Percentiles rank a stretch among this genome's conserved stretches.
These are phyloP conservation scores for Kluyveromyces aestuarii DNA, from an alignment of 805 yeast genomes.

Conservation along the genomic window DNA sequence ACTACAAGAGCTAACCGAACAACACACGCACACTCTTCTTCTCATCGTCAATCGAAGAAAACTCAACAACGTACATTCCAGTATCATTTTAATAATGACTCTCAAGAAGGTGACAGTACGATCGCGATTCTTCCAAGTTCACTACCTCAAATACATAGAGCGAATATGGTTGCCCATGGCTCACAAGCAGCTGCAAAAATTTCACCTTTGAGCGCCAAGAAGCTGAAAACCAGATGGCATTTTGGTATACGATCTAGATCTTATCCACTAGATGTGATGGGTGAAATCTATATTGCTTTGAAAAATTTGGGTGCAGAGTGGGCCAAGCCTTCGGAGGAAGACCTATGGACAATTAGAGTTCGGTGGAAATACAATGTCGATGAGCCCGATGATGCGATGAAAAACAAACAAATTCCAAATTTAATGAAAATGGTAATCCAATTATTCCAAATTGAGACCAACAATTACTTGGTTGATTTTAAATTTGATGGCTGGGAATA, in stretches of 20 bases:
- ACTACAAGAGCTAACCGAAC: conserved; percentile 5
- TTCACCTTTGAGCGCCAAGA: conserved; percentile 59
- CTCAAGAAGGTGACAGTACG: conserved; percentile 45
- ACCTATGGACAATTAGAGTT: conserved; percentile 90
- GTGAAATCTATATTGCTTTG: conserved; percentile 91
- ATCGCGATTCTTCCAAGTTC: conserved; percentile 92
- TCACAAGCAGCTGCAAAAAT: conserved; percentile 39
- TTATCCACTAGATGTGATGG: conserved; percentile 97
- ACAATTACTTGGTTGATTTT: conserved; percentile 91
- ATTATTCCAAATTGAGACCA: conserved; percentile 89
- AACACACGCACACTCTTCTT: conserved; percentile 2
- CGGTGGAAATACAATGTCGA: conserved; percentile 75
- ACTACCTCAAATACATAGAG: conserved; percentile 87
- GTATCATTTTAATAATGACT: conserved; percentile 23
- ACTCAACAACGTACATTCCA: conserved; percentile 29
- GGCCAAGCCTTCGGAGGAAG: conserved; percentile 92
- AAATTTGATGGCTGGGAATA: conserved; percentile 96
- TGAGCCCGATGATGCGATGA: conserved; percentile 12
- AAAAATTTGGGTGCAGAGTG: conserved; percentile 94
- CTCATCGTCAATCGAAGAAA: conserved; percentile 4
- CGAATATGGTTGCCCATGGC: conserved; percentile 69
- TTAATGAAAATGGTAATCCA: conserved; percentile 96
- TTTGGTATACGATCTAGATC: conserved; percentile 94
- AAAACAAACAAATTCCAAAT: conserved; percentile 46
- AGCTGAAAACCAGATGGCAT: conserved; percentile 95